Base-by-base conservation (phyloP, 208 protist genomes). In the Phytomonas francai region DNA sequence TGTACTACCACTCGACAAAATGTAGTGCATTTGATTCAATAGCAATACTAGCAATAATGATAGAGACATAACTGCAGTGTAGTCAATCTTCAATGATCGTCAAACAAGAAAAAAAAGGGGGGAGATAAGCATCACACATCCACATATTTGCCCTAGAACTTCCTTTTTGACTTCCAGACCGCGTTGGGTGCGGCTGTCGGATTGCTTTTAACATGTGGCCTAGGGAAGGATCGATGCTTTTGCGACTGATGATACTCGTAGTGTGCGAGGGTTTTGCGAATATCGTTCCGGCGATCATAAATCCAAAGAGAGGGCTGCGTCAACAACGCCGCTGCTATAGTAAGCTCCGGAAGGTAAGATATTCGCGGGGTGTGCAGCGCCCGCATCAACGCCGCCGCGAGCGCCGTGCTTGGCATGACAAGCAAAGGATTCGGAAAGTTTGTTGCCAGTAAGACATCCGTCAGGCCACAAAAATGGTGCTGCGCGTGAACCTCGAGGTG, bases 401-500 rank as follows among this genome's bases (percentile, higher is more conserved):
- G 64, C 36, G 89, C 89, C 32, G 80, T 73, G 45, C 65, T 78
- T 27, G 89, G 83, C 62, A 95, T 66, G 34, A 93, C 85, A 12
- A 80, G 65, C 22, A 72, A 58, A 34, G 85, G 79, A 57, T 91
- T 78, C 0, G 87, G 83, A 71, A 91, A 95, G 56, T 80, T 85
- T 14, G 73, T 74, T 8, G 81, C 74, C 30, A 95, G 68, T 31
- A 95, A 70, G 0, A 93, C 82, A 63, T 95, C 89, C 12, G 89
- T 93, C 30, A 93, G 73, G 14, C 84, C 85, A 65, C 87, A 91
- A 72, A 88, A 95, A 64, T 91, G 85, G 68, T 88, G 74, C 66
- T 77, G 71, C 22, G 87, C 78, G 68, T 92, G 79, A 27, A 81
- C 78, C 32, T 88, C 78, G 12, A 95, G 77, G 64, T 92, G 83